Evolutionary conservation across 2,329 filamentous ascomycete species (phyloP), one percentile per base, ranked within the genome.

Genomic region (Spiromastix sp.): DNA sequence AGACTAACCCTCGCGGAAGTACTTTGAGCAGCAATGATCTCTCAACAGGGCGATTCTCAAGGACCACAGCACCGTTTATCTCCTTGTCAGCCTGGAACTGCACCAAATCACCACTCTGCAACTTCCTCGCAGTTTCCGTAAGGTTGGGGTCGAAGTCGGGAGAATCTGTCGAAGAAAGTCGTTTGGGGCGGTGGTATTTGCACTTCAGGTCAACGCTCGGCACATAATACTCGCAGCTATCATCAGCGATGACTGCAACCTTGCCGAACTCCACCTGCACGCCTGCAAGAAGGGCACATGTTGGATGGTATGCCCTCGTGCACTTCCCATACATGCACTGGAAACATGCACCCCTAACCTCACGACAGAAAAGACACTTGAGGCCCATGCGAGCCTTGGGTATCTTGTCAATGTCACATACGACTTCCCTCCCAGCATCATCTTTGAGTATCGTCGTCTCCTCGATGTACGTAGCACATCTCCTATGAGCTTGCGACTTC

Each of bases 321-420:
- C 91, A 98, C 57, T 94, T 96, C 66, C 87, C 89, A 48, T 85
- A 81, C 1, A 85, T 93, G 60, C 91, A 98, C 58, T 96, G 89
- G 63, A 98, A 93, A 61, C 89, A 95, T 11, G 85, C 85, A n/a
- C 91, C 91, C 38, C 82, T 83, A 59, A 91, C 93, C 20, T 86
- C 93, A 21, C 87, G 84, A 55, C 91, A 98, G 62, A 85, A 94
- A 42, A 93, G 77, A 58, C 91, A 98, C 59, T 93, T 94, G 47
- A 96, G 77, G 17, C 93, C 86, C 47, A 93, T 66, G 13, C 89
- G 82, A 37, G 83, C 85, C 57, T 91, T 89, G 53, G 83, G 79
- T 46, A 96, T 86, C 41, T 76, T 75, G n/a, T 74, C 72, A 33
- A 86, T 74, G 46, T 93, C 89, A 46, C 74, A 81, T 16, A 95